Base-by-base conservation (phyloP, 2,329 filamentous ascomycete genomes). In the Trichoderma koningii region DNA sequence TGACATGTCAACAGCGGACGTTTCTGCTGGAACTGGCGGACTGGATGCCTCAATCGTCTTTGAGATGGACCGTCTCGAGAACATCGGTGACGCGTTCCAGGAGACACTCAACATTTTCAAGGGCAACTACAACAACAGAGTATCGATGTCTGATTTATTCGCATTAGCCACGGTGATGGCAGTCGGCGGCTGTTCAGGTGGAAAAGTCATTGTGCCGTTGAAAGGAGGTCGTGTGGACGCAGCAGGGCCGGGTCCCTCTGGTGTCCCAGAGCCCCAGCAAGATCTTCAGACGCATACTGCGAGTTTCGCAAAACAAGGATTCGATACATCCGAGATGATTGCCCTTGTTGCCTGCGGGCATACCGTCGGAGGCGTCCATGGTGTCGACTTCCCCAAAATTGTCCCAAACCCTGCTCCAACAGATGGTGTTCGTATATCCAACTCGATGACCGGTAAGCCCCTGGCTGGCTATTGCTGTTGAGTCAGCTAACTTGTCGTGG, bases 331-430 rank as follows among this genome's bases (percentile, higher is more conserved):
- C 10, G 57, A 61, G 34, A 61, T 61, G 57, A 61, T 61, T 7
- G 15, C 38, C 4, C 57, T 61, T 3, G 57, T 61, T 28, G 57
- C 57, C 17, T 61, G 57, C 10, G 57, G 57, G 4, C 57, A 61
- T 34, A 52, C 34, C 9, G 41, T 61, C 7, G 57, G 57, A 21
- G 57, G 57, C 23, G 47, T 61, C 2, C 57, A 61, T 44, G 57
- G 57, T 17, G 57, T 61, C 5, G 57, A 61, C 47, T 52, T 61
- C 42, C 57, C 57, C 17, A 34, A 52, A 44, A 61, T 61, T 61
- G 57, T 61, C 23, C 47, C 57, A 5, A 52, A 61, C 26, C 57
- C 57, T 28, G 17, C 38, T 14, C 48, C 47, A 34, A 41, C 38
- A 2, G 28, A 10, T 55, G 34, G 19, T 19, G 47, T 60, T 19